Base-by-base conservation (phyloP, 2,329 filamentous ascomycete genomes). In the Chaetomium sp. region DNA sequence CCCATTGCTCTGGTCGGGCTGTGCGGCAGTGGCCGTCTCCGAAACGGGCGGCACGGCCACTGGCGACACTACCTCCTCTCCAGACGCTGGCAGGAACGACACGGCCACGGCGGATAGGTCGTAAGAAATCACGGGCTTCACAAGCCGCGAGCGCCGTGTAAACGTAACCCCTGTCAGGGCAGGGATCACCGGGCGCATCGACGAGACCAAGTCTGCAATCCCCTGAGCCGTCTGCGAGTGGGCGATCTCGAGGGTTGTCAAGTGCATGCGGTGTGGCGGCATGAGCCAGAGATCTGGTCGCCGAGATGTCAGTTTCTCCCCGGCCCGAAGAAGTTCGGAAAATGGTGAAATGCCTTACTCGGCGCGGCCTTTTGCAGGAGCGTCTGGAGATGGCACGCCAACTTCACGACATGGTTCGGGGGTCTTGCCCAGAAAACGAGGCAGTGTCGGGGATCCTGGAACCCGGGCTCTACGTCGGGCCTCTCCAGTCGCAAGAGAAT, bases 391-490 rank as follows among this genome's bases (percentile, higher is more conserved):
- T 84, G 83, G 2, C 79, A 77, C 2, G 94, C 86, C 65, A 98
- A 78, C 23, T 83, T 78, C 54, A 89, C 81, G 21, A 97, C 81
- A 70, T 89, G 86, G 54, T 85, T 78, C 0, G 93, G 90, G 19
- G 94, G 94, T 7, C 93, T 83, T 3, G 91, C 92, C 92, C 93
- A 97, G 73, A 97, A 88, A 0, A 93, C 91, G 12, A 97, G 81
- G 74, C 93, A 96, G 72, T 97, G 84, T 49, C 94, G 83, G 50
- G 86, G 85, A 74, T 98, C 94, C 59, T 81, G 75, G 74, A 90
- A 96, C 0, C 85, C 86, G 0, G 87, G 88, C 68, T 91, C 83
- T 42, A 89, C 78, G 0, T 82, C 77, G 1, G 84, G 84, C 51
- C 88, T 82, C 69, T 89, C 84, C 35, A 97, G 79, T 62, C 88